Evolutionary conservation across 2,329 filamentous ascomycete species (phyloP).

Genomic region (Apiospora arundinis): DNA sequence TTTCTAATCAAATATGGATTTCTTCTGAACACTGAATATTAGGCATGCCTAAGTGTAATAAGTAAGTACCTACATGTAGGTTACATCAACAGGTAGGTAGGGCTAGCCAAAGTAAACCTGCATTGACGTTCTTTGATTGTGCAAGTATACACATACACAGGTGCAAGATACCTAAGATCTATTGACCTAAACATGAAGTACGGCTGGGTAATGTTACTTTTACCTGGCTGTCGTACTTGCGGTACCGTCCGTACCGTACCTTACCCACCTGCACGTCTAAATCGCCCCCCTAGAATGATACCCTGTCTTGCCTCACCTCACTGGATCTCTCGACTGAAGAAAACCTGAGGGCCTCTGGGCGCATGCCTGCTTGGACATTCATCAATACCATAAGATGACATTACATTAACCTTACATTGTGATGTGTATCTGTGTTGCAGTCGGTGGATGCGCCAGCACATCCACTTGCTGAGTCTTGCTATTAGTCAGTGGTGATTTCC

Average conservation of each 20-base stretch:
- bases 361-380: too few species aligned
- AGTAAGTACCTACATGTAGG: too few species aligned
- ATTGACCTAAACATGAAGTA: too few species aligned
- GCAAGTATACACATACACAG: too few species aligned
- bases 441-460: neutral
- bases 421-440: neutral
- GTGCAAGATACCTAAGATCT: too few species aligned
- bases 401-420: neutral
- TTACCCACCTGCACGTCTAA: neutral
- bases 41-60: too few species aligned
- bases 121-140: too few species aligned
- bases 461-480: conserved; percentile 15
- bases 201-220: too few species aligned
- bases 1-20: neutral
- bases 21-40: neutral
- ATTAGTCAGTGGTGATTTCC: neutral
- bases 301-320: neutral
- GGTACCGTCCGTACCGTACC: neutral
- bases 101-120: too few species aligned
- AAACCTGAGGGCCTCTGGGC: neutral
- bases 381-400: neutral
- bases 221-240: neutral
- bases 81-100: too few species aligned
- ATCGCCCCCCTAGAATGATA: neutral
- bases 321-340: neutral